Evolutionary conservation across 805 yeast species (phyloP).

Genomic region (Candida ficus): DNA sequence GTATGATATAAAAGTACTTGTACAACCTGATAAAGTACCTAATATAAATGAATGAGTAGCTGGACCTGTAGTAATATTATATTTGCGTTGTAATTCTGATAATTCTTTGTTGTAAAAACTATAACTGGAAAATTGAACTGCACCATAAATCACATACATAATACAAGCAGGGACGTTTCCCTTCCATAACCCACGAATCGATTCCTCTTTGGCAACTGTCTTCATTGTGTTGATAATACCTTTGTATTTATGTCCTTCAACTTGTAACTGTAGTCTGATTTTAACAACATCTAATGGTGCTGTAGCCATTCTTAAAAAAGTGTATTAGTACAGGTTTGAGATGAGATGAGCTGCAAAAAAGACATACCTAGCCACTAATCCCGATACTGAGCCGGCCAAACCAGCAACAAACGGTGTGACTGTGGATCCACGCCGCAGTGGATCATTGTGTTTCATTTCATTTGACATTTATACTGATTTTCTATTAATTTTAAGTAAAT

Average conservation of each 20-base stretch:
- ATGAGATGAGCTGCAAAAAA: background rate
- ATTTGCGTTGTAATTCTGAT: conserved; percentile 24
- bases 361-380: conserved; percentile 34
- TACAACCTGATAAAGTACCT: conserved; percentile 74
- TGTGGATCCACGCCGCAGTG: conserved; percentile 37
- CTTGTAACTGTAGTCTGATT: conserved; percentile 65
- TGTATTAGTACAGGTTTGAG: conserved; percentile 1
- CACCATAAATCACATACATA: conserved; percentile 83
- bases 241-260: conserved; percentile 26
- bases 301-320: conserved; percentile 42
- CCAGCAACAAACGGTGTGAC: conserved; percentile 37
- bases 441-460: conserved; percentile 28
- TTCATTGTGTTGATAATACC: conserved; percentile 35
- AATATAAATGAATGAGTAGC: conserved; percentile 40
- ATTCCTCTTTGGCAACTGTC: conserved; percentile 55
- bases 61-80: conserved; percentile 14
- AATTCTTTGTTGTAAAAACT: conserved; percentile 46
- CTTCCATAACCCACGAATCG: conserved; percentile 81
- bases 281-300: conserved; percentile 81
- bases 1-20: conserved; percentile 71
- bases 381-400: conserved; percentile 42
- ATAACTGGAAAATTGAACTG: conserved; percentile 74
- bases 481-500: background rate
- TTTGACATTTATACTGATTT: background rate
- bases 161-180: conserved; percentile 92